A percentile compares a stretch with the other conserved stretches of the same genome.
phyloP scores from a whole-genome alignment of 2,329 filamentous ascomycete species.

The Hymenoscyphus repandus region DNA sequence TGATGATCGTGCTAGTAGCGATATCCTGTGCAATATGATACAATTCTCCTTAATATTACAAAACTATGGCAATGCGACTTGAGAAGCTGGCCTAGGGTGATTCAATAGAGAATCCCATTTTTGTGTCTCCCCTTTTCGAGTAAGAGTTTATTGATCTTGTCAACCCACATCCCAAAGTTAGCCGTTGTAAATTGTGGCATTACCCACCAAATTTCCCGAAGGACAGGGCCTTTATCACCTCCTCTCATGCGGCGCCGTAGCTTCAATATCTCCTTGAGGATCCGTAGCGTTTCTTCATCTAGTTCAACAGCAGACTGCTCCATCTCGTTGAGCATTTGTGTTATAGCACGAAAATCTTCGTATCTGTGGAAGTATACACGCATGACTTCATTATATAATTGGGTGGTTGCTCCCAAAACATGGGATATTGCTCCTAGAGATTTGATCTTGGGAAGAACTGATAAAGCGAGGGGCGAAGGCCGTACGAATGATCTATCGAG shows the following conservation, averaged over 20 bases:
- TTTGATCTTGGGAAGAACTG: constrained; percentile 62
- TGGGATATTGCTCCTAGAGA: constrained; percentile 63
- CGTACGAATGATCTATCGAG: constrained; percentile 52
- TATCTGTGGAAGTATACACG: constrained; percentile 56
- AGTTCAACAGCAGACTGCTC: constrained; percentile 27
- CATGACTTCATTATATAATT: constrained; percentile 65
- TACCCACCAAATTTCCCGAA: constrained; percentile 21
- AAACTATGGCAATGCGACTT: background rate
- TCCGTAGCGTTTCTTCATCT: constrained; percentile 27
- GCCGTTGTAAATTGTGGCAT: constrained; percentile 26
- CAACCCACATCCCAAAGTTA: constrained; percentile 21
- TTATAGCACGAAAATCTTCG: constrained; percentile 40
- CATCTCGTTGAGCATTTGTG: constrained; percentile 29
- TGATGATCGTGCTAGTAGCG: background rate
- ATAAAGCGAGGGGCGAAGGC: constrained; percentile 53
- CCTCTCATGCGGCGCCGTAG: constrained; percentile 14
- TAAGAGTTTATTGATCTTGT: constrained; percentile 18
- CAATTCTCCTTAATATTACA: background rate
- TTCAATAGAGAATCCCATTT: too few species aligned
- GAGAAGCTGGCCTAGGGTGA: too few species aligned
- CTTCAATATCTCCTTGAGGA: constrained; percentile 22
- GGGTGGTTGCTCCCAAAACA: constrained; percentile 64
- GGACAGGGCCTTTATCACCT: constrained; percentile 16
- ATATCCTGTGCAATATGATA: background rate
- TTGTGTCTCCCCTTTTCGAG: constrained; percentile 1